Evolutionary conservation across 2,329 filamentous ascomycete genomes (phyloP).

Genomic region (Claviceps sp.): DNA sequence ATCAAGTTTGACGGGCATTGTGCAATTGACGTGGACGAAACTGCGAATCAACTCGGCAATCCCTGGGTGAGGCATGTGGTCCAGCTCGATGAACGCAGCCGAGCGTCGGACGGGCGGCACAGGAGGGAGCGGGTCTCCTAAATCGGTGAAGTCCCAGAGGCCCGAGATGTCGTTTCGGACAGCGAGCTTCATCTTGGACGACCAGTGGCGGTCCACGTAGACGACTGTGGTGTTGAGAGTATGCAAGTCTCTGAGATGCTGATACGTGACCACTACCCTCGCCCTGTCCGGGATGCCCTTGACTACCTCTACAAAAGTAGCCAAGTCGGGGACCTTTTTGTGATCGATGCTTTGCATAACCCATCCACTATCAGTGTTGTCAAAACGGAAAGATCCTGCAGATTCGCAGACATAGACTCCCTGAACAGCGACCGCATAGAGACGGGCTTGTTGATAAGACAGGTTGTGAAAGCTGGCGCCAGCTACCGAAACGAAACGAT

Average conservation of each 20-base stretch:
- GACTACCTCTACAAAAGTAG: constrained; percentile 84
- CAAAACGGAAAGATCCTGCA: constrained; percentile 87
- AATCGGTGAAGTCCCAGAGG: constrained; percentile 85
- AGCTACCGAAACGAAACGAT: constrained; percentile 87
- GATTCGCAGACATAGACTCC: constrained; percentile 94
- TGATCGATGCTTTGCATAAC: constrained; percentile 87
- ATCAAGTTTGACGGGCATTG: constrained; percentile 90
- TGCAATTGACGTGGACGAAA: constrained; percentile 86
- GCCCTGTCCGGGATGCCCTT: constrained; percentile 70
- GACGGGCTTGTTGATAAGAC: constrained; percentile 92
- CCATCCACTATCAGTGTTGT: constrained; percentile 84
- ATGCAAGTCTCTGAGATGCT: constrained; percentile 87
- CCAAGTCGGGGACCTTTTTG: constrained; percentile 74
- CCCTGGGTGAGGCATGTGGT: constrained; percentile 74
- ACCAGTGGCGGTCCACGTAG: constrained; percentile 91
- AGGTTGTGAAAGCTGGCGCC: constrained; percentile 92
- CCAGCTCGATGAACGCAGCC: constrained; percentile 84
- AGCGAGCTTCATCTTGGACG: constrained; percentile 84
- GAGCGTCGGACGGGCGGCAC: constrained; percentile 58
- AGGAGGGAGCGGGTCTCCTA: constrained; percentile 69
- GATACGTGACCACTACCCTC: constrained; percentile 86
- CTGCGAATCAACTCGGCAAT: constrained; percentile 90
- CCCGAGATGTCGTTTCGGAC: constrained; percentile 82
- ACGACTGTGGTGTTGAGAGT: constrained; percentile 88
- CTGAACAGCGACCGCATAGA: constrained; percentile 84